Conservation (phyloP, 73 alveolate species). For the Paramecium octaurelia region DNA sequence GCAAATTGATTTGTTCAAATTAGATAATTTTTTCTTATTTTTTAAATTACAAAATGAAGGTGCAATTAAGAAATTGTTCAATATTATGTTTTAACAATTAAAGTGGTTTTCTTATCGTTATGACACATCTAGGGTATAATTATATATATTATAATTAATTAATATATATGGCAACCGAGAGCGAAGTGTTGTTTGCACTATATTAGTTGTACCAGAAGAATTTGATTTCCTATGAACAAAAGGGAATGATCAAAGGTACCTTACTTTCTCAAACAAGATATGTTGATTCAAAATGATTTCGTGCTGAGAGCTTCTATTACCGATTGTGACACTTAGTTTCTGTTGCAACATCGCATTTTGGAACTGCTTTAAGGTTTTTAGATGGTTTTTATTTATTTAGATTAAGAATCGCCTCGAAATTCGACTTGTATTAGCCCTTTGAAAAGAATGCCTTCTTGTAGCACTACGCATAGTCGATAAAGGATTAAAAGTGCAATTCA, state of each 20-base stretch:
- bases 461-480: background rate
- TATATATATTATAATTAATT: background rate
- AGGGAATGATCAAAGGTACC: slow-evolving; percentile 19
- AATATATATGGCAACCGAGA: background rate
- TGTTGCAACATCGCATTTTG: background rate
- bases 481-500: background rate
- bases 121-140: background rate
- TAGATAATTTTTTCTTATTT: background rate
- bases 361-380: background rate
- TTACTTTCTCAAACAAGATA: background rate
- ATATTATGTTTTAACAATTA: background rate
- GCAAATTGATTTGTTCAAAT: too few relatives aligned
- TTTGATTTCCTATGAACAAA: background rate
- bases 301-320: background rate
- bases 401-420: slow-evolving; percentile 38
- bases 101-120: background rate
- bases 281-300: background rate
- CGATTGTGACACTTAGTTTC: background rate
- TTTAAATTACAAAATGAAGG: background rate
- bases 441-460: background rate
- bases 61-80: background rate
- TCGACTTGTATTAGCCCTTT: background rate
- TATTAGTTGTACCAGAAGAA: background rate
- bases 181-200: background rate
- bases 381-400: background rate